Evolutionary conservation across 176 grass and related monocot genomes (phyloP).

Genomic region (Rhynchospora breviuscula): DNA sequence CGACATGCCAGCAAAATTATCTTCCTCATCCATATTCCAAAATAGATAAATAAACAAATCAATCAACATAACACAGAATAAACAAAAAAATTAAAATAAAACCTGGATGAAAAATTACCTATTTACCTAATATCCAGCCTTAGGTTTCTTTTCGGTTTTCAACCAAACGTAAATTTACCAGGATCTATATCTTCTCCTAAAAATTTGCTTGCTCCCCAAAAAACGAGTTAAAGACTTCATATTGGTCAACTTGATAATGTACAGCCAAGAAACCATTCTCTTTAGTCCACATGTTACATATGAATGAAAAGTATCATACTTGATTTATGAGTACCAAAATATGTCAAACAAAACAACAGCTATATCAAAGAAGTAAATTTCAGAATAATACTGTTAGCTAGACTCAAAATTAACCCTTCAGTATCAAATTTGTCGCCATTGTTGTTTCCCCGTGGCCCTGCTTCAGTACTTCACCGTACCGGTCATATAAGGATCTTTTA

Average conservation of each 20-base stretch:
- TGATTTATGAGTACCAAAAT: not conserved
- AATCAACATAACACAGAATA: not conserved
- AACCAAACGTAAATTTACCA: slow-evolving; percentile 38
- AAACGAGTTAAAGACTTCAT: slow-evolving; percentile 75
- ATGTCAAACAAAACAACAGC: slow-evolving; percentile 1
- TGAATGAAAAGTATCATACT: not conserved
- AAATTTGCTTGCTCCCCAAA: slow-evolving; percentile 52
- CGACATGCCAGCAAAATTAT: not conserved
- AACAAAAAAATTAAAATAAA: not conserved
- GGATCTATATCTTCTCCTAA: slow-evolving; percentile 46
- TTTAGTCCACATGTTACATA: not conserved
- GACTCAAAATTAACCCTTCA: slow-evolving; percentile 43
- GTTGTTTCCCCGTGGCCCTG: not conserved
- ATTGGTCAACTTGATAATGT: slow-evolving; percentile 63
- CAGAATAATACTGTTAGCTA: slow-evolving; percentile 2
- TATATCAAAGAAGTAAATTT: slow-evolving; percentile 6
- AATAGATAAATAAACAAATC: not conserved
- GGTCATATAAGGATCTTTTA: slow-evolving; percentile 81
- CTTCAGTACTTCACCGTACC: slow-evolving; percentile 47
- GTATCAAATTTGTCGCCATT: slow-evolving; percentile 32
- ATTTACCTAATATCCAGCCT: slow-evolving; percentile 66
- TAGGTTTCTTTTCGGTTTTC: slow-evolving; percentile 36
- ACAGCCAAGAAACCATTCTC: slow-evolving; percentile 14
- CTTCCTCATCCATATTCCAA: not conserved
- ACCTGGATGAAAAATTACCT: not conserved